phyloP scores from a whole-genome alignment of 331 rosid species.

The Quercus lobata region DNA sequence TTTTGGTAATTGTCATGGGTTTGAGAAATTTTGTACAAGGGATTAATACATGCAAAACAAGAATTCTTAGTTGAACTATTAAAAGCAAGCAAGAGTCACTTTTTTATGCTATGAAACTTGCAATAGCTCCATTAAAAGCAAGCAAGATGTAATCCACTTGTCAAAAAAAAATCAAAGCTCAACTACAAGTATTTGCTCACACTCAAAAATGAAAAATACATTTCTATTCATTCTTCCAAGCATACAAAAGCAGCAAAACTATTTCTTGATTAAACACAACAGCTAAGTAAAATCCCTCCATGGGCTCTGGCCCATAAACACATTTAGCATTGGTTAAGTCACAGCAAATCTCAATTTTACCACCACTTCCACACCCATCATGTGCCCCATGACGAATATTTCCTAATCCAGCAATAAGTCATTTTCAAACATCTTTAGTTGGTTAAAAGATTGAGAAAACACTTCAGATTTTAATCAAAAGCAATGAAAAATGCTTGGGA shows the following conservation, averaged over 20 bases:
- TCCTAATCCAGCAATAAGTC: no score
- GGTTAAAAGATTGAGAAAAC: background rate
- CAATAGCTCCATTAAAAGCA: no score
- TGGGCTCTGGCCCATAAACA: slow-evolving; percentile 67
- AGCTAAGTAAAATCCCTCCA: slow-evolving; percentile 37
- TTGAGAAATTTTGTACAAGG: no score
- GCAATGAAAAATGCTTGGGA: background rate
- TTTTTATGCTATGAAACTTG: background rate
- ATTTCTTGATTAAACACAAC: no score
- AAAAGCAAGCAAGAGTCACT: background rate
- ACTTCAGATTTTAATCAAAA: background rate
- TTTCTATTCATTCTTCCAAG: slow-evolving; percentile 71
- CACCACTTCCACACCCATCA: slow-evolving; percentile 13
- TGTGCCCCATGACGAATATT: no score
- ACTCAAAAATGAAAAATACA: slow-evolving; percentile 10
- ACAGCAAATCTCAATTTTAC: slow-evolving; percentile 56
- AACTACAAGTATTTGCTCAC: slow-evolving; percentile 8
- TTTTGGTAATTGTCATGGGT: no score
- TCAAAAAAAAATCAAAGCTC: background rate
- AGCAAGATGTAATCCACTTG: background rate
- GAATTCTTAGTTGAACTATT: background rate
- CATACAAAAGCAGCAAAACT: slow-evolving; percentile 14
- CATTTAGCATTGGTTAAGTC: slow-evolving; percentile 69
- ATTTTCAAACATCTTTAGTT: background rate
- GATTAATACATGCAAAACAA: background rate